These are phyloP conservation scores for Lipomyces mesembrius DNA, from an alignment of 805 yeast genomes.

Conservation along the genomic window DNA sequence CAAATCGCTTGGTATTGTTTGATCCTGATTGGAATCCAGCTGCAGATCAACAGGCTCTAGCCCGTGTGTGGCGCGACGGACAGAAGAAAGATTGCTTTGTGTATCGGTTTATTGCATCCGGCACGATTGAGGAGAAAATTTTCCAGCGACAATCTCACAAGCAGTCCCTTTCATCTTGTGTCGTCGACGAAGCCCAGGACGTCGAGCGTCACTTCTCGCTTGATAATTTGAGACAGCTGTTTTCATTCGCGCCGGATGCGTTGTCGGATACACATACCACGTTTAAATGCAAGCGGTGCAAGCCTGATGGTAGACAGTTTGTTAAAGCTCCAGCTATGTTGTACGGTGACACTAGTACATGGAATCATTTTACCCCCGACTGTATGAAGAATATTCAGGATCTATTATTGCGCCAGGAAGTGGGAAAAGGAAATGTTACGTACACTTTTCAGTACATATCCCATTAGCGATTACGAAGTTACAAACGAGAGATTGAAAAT, in stretches of 20 bases:
- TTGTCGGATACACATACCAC: slow-evolving; percentile 91
- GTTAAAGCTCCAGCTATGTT: slow-evolving; percentile 81
- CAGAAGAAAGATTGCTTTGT: slow-evolving; percentile 96
- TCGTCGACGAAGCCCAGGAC: slow-evolving; percentile 94
- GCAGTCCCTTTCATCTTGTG: slow-evolving; percentile 89
- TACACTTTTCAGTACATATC: slow-evolving; percentile 94
- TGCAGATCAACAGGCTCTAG: slow-evolving; percentile 95
- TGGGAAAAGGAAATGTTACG: slow-evolving; percentile 67
- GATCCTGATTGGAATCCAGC: slow-evolving; percentile 99
- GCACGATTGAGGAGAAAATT: slow-evolving; percentile 94
- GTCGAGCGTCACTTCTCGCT: slow-evolving; percentile 90
- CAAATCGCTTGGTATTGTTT: slow-evolving; percentile 81
- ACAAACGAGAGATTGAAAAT: neutral
- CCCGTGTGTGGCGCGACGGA: slow-evolving; percentile 99
- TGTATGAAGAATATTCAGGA: slow-evolving; percentile 73
- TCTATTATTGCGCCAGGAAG: slow-evolving; percentile 73
- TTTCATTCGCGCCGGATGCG: slow-evolving; percentile 68
- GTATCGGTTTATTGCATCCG: slow-evolving; percentile 90
- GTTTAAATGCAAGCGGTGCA: slow-evolving; percentile 84
- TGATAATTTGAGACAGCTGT: slow-evolving; percentile 76
- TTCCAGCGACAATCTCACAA: slow-evolving; percentile 96
- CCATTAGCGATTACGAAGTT: slow-evolving; percentile 50
- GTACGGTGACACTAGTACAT: slow-evolving; percentile 95
- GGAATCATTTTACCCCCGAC: slow-evolving; percentile 85
- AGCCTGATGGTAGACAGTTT: slow-evolving; percentile 58